phyloP scores from a whole-genome alignment of 371 early-diverging fungal species.

The Coemansia sp. region DNA sequence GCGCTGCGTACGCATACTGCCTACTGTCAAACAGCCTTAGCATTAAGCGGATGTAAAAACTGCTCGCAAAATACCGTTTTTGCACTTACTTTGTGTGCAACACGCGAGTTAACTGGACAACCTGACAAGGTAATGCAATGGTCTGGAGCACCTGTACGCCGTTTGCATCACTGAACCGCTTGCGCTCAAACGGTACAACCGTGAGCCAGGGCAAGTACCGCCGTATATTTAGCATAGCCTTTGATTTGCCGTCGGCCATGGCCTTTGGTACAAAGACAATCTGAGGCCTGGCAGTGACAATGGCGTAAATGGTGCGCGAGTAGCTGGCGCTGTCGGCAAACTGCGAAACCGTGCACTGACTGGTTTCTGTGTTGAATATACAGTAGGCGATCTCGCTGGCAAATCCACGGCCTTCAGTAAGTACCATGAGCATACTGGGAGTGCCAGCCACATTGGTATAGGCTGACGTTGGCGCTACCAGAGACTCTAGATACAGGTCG shows the following conservation, averaged over 20 bases:
- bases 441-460: conserved; percentile 16
- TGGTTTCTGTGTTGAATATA: conserved; percentile 25
- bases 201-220: conserved; percentile 41
- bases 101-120: conserved; percentile 13
- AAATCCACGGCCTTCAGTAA: conserved; percentile 43
- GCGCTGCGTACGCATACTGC: conserved; percentile 43
- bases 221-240: conserved; percentile 42
- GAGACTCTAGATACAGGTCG: conserved; percentile 7
- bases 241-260: conserved; percentile 43
- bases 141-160: conserved; percentile 22
- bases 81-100: conserved; percentile 29
- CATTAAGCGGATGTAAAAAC: background rate
- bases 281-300: conserved; percentile 34
- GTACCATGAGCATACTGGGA: conserved; percentile 25
- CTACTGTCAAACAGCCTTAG: background rate
- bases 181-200: conserved; percentile 23
- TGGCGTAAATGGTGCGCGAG: conserved; percentile 41
- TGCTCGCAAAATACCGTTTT: background rate
- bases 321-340: conserved; percentile 45
- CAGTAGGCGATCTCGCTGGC: conserved; percentile 47
- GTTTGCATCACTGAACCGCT: conserved; percentile 25
- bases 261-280: conserved; percentile 31
- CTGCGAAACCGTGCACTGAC: conserved; percentile 36
- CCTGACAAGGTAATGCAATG: conserved; percentile 17
- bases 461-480: conserved; percentile 30